Percentiles rank a stretch among this genome's conserved stretches.
Evolutionary conservation across 2,329 filamentous ascomycete genomes (phyloP).

Genomic region (Hypoxylon sp.): DNA sequence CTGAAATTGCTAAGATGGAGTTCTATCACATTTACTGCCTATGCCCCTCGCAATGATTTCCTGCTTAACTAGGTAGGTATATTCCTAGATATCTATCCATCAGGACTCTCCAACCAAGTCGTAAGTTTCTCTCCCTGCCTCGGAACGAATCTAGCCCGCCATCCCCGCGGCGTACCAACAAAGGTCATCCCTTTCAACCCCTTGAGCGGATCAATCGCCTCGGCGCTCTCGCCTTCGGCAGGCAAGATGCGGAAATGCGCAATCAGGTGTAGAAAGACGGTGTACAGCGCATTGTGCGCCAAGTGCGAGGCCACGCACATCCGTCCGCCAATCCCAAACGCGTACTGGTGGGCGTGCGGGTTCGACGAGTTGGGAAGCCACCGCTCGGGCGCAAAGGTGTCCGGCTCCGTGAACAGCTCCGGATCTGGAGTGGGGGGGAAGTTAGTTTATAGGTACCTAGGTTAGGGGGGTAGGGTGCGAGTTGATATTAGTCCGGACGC

Average conservation of each 20-base stretch:
- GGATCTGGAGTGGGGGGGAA: conserved; percentile 53
- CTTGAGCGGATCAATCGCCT: conserved; percentile 28
- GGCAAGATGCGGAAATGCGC: conserved; percentile 57
- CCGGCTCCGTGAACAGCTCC: conserved; percentile 69
- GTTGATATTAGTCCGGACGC: background rate
- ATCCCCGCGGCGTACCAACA: conserved; percentile 25
- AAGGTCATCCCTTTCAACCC: conserved; percentile 22
- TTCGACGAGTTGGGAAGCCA: conserved; percentile 48
- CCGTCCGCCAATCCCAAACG: conserved; percentile 61
- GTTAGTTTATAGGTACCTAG: too few relatives aligned
- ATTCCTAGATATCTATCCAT: too few relatives aligned
- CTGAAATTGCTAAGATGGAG: too few relatives aligned
- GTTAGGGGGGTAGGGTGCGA: too few relatives aligned
- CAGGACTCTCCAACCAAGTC: conserved; percentile 22
- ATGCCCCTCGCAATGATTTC: too few relatives aligned
- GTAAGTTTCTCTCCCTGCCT: conserved; percentile 23
- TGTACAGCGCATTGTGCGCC: conserved; percentile 62
- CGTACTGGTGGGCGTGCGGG: conserved; percentile 58
- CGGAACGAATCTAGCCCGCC: conserved; percentile 26
- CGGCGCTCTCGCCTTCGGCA: conserved; percentile 27
- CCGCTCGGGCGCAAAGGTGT: conserved; percentile 63
- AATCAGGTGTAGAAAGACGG: conserved; percentile 60
- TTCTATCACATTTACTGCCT: too few relatives aligned
- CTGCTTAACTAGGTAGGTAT: too few relatives aligned
- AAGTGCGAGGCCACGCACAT: conserved; percentile 64